Evolutionary conservation across 2,329 filamentous ascomycete species (phyloP).

Genomic region (Cytospora schulzeri): DNA sequence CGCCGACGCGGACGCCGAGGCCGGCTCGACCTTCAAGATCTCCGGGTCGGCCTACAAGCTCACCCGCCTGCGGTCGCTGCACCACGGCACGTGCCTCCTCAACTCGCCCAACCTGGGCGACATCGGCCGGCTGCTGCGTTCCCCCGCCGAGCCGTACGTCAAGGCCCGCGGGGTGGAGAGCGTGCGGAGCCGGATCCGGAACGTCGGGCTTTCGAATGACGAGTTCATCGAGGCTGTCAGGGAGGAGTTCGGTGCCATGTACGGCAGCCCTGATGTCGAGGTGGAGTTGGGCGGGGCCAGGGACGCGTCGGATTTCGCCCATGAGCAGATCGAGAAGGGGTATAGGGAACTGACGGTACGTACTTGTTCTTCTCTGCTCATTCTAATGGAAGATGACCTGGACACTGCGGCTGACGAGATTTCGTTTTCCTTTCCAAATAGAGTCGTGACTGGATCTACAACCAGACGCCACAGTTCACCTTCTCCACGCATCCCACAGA

Average conservation of each 20-base stretch:
- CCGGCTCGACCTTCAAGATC: slow-evolving; percentile 65
- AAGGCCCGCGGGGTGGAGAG: slow-evolving; percentile 86
- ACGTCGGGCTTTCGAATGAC: slow-evolving; percentile 62
- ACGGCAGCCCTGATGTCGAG: slow-evolving; percentile 48
- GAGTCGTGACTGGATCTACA: slow-evolving; percentile 76
- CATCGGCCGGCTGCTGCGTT: slow-evolving; percentile 72
- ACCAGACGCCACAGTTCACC: slow-evolving; percentile 82
- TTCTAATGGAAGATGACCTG: neutral
- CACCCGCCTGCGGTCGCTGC: slow-evolving; percentile 76
- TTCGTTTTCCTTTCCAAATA: slow-evolving; percentile 34
- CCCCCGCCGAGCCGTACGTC: slow-evolving; percentile 77
- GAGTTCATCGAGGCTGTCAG: slow-evolving; percentile 60
- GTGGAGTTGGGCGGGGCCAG: slow-evolving; percentile 51
- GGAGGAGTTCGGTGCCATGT: slow-evolving; percentile 68
- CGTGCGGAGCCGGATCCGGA: slow-evolving; percentile 81
- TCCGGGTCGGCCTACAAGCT: slow-evolving; percentile 96
- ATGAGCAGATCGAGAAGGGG: slow-evolving; percentile 58
- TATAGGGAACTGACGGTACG: slow-evolving; percentile 61
- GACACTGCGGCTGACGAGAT: neutral
- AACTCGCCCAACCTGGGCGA: slow-evolving; percentile 71
- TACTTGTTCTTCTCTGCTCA: slow-evolving; percentile 30
- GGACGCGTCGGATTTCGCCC: slow-evolving; percentile 46
- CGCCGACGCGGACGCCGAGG: slow-evolving; percentile 49
- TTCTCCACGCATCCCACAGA: slow-evolving; percentile 65
- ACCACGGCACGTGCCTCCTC: slow-evolving; percentile 90